These are phyloP conservation scores for Boechera stricta DNA, from an alignment of 345 rosid species.

Conservation along the genomic window DNA sequence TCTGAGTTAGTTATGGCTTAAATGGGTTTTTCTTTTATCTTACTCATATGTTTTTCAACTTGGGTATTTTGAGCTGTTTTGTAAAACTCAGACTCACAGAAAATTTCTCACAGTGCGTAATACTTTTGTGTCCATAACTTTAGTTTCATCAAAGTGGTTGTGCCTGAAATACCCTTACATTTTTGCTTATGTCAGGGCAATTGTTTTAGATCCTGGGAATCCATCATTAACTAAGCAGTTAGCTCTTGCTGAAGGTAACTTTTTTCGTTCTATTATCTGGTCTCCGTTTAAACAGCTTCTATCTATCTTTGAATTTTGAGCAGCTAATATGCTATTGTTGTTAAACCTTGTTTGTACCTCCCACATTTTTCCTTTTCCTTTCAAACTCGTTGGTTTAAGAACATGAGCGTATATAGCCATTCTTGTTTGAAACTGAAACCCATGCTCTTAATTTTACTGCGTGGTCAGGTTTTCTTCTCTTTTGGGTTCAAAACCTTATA, in stretches of 20 bases:
- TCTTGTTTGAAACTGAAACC: constrained; percentile 33
- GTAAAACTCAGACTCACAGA: constrained; percentile 5
- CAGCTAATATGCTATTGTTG: constrained; percentile 22
- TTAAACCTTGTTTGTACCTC: constrained; percentile 29
- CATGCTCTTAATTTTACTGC: constrained; percentile 31
- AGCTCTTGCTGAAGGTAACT: constrained; percentile 83
- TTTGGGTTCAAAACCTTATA: constrained; percentile 22
- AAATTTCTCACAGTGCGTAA: constrained; percentile 15
- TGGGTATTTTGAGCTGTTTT: constrained; percentile 19
- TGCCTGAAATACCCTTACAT: constrained; percentile 25
- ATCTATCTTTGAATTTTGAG: constrained; percentile 21
- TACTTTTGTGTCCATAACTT: constrained; percentile 22
- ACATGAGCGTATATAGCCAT: constrained; percentile 11
- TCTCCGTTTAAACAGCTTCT: constrained; percentile 8
- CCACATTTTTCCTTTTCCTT: constrained; percentile 16
- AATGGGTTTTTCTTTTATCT: constrained; percentile 2
- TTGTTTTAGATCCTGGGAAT: constrained; percentile 83
- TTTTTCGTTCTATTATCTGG: constrained; percentile 18
- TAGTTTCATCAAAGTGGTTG: constrained; percentile 20
- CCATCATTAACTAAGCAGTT: constrained; percentile 79
- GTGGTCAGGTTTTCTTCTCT: constrained; percentile 28
- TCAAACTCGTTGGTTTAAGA: constrained; percentile 19
- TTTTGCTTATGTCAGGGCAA: constrained; percentile 65
- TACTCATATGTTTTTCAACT: constrained; percentile 20
- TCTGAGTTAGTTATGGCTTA: constrained; percentile 25